Conservation (phyloP, 1,139 yeast genomes). For the Hemisphaericaspora xylofermentans region DNA sequence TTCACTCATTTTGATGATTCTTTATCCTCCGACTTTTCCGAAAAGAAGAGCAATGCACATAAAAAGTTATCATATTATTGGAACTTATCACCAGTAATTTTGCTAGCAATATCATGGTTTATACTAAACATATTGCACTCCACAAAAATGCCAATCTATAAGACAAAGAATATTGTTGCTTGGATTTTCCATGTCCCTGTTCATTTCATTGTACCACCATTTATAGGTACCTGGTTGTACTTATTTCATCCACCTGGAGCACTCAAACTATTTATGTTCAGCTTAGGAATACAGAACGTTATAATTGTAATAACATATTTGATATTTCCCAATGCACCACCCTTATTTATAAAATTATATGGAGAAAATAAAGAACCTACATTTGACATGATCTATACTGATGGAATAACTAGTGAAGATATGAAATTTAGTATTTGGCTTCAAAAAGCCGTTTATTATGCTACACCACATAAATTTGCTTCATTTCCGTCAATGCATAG, state of each 20-base stretch:
- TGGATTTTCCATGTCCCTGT: conserved; percentile 61
- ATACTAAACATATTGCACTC: conserved; percentile 38
- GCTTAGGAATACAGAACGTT: conserved; percentile 58
- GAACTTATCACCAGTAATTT: conserved; percentile 22
- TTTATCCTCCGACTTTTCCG: background rate
- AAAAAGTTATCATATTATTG: conserved; percentile 5
- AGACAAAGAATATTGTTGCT: conserved; percentile 50
- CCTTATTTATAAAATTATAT: conserved; percentile 63
- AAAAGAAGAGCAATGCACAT: background rate
- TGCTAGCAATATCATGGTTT: conserved; percentile 38
- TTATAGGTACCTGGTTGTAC: conserved; percentile 60
- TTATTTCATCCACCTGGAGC: conserved; percentile 65
- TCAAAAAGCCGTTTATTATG: conserved; percentile 60
- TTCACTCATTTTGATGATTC: conserved; percentile 1
- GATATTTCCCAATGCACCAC: conserved; percentile 65
- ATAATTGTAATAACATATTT: conserved; percentile 61
- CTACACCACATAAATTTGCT: conserved; percentile 67
- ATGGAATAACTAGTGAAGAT: conserved; percentile 64
- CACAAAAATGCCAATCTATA: conserved; percentile 30
- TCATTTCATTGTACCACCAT: conserved; percentile 59
- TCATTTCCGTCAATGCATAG: conserved; percentile 68
- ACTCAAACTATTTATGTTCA: conserved; percentile 47
- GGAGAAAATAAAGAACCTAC: conserved; percentile 54
- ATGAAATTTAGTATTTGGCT: conserved; percentile 48
- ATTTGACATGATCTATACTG: conserved; percentile 64